A percentile compares a stretch with the other conserved stretches of the same genome.
Evolutionary conservation across 306 rosid species (phyloP).

Genomic region (Cicer bijugum): DNA sequence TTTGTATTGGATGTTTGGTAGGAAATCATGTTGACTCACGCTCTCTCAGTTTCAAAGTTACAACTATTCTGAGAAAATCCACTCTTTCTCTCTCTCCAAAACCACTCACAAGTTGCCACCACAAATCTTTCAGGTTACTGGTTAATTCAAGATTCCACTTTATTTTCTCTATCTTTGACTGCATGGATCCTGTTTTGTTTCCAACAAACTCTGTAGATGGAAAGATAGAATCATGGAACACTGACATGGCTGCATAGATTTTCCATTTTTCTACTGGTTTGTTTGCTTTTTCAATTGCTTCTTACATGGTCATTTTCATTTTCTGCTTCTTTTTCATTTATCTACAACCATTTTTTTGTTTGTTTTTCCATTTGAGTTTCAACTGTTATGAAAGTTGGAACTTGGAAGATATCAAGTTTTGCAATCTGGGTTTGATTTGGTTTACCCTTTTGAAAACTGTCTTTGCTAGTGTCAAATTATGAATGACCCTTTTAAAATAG

Average conservation of each 20-base stretch:
- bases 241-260: constrained; percentile 9
- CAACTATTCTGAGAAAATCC: constrained; percentile 40
- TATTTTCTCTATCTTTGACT: constrained; percentile 19
- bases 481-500: constrained; percentile 26
- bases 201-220: constrained; percentile 43
- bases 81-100: constrained; percentile 45
- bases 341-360: too few relatives aligned
- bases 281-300: constrained; percentile 17
- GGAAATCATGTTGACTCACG: constrained; percentile 66
- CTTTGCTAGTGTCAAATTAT: constrained; percentile 9
- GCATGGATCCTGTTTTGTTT: constrained; percentile 50
- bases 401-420: constrained; percentile 38
- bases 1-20: constrained; percentile 40
- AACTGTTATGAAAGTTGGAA: constrained; percentile 14
- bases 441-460: constrained; percentile 37
- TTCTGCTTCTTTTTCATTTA: background rate
- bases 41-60: constrained; percentile 60
- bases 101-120: constrained; percentile 43
- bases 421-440: constrained; percentile 47
- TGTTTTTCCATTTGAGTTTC: constrained; percentile 32
- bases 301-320: constrained; percentile 24
- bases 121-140: constrained; percentile 41
- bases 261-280: constrained; percentile 26
- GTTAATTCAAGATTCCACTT: constrained; percentile 39
- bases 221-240: constrained; percentile 40